These are phyloP conservation scores for Filobasidium floriforme DNA, from an alignment of 768 basidiomycete genomes.

Conservation along the genomic window DNA sequence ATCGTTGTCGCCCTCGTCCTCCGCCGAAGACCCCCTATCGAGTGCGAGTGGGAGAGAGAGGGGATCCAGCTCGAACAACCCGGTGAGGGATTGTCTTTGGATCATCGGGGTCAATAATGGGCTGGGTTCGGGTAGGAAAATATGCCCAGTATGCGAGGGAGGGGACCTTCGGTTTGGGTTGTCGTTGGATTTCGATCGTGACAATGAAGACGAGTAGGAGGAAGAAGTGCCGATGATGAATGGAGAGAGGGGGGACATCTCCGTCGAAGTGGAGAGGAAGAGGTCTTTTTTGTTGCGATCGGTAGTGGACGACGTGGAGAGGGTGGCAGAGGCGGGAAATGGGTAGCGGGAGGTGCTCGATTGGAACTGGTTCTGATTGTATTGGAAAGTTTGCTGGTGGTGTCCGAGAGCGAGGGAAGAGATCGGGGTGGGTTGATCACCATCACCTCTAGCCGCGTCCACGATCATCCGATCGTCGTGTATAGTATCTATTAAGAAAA, in stretches of 20 bases:
- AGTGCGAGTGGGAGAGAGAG: constrained; percentile 1
- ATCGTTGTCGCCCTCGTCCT: not conserved
- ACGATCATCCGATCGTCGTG: too few species aligned
- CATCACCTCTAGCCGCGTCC: too few species aligned
- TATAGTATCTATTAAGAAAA: too few species aligned
- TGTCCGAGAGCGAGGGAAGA: not conserved
- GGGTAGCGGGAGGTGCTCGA: not conserved
- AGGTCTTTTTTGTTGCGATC: not conserved
- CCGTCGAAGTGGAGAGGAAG: not conserved
- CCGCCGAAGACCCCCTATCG: not conserved
- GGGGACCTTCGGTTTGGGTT: not conserved
- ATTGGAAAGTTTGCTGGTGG: not conserved
- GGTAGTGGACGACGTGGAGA: not conserved
- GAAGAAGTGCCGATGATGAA: constrained; percentile 5
- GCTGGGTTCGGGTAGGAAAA: not conserved
- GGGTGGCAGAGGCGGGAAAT: not conserved
- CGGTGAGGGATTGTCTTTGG: constrained; percentile 3
- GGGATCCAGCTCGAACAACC: constrained; percentile 1
- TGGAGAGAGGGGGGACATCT: not conserved
- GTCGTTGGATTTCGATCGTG: too few species aligned
- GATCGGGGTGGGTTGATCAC: not conserved
- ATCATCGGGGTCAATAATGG: constrained; percentile 13
- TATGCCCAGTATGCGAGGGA: not conserved
- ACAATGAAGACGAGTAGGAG: too few species aligned
- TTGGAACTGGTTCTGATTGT: not conserved